Base-by-base conservation (phyloP, 192 early-diverging fungal species). In the Umbelopsis sp. region DNA sequence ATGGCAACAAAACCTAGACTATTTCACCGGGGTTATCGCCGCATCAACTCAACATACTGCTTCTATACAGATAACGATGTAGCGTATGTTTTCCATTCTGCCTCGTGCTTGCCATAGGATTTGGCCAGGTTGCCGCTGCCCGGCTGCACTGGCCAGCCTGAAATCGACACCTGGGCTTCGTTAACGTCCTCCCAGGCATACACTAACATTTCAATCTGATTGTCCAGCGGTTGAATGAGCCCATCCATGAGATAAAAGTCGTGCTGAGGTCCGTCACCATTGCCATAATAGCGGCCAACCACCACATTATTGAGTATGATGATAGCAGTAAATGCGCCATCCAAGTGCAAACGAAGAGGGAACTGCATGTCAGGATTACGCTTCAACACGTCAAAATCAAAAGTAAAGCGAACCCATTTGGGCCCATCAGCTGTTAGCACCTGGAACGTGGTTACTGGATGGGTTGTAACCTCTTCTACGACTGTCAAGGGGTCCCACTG, bases 241-340 rank as follows among this genome's bases (percentile, higher is more conserved):
- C 80, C 87, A 65, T 88, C 87, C 71, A 85, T 85, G 21, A 92
- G 65, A 74, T 86, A 88, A 72, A 90, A 92, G 69, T 91, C 88
- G 50, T 86, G 82, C 55, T 92, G 91, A 25, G 87, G 82, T 12
- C 82, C 82, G 48, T 90, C 89, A 10, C 82, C 83, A 69, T 86
- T 84, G 5, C 92, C 91, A 73, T 85, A 86, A 76, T 92, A 92
- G 48, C 90, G 85, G 12, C 79, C 89, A 51, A 94, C 78, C 55
- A 94, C 79, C 4, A 86, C 72, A 41, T 80, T 86, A 67, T 93
- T 92, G 25, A 93, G 74, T 77, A 85, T 87, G 20, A 93, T 78
- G 75, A 89, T 87, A 20, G 86, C 87, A 5, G 88, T 90, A 45
- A 82, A 90, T 64, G 78, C 78, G n/a, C 94, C 94, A 25, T 80